Conservation (phyloP, 495 filamentous ascomycete species). For the Aspergillus kassunensis region DNA sequence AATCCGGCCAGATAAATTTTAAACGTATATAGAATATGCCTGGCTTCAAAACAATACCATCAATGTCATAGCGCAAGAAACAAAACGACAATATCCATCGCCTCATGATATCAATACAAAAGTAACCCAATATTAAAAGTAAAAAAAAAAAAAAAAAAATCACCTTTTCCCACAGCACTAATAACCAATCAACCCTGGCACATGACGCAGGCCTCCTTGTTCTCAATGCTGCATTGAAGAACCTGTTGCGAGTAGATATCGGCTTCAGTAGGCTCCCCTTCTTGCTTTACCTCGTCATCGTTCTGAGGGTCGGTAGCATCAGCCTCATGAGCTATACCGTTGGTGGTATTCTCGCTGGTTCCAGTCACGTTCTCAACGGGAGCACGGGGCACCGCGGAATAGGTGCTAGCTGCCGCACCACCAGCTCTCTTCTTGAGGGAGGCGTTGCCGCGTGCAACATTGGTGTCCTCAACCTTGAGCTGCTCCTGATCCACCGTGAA, state of each 20-base stretch:
- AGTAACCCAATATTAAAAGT: slow-evolving; percentile 9
- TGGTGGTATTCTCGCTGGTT: slow-evolving; percentile 40
- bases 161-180: slow-evolving; percentile 8
- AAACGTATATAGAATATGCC: slow-evolving; percentile 1
- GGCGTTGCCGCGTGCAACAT: slow-evolving; percentile 59
- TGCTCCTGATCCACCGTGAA: slow-evolving; percentile 98
- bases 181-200: slow-evolving; percentile 64
- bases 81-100: slow-evolving; percentile 31
- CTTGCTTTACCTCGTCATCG: slow-evolving; percentile 61
- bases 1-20: slow-evolving; percentile 8
- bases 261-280: slow-evolving; percentile 63
- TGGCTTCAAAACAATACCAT: slow-evolving; percentile 3
- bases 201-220: slow-evolving; percentile 85
- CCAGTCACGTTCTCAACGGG: slow-evolving; percentile 29
- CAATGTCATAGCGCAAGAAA: slow-evolving; percentile 17
- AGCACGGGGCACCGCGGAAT: slow-evolving; percentile 57
- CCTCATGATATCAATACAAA: slow-evolving; percentile 42
- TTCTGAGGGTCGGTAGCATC: slow-evolving; percentile 41
- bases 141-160: too few relatives aligned
- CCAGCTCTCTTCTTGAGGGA: slow-evolving; percentile 64
- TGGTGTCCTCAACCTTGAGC: slow-evolving; percentile 83
- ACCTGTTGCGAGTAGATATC: slow-evolving; percentile 94
- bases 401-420: slow-evolving; percentile 41
- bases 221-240: slow-evolving; percentile 89
- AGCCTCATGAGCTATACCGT: slow-evolving; percentile 56